phyloP scores from a whole-genome alignment of 768 basidiomycete genomes.

The Trametes villosa region DNA sequence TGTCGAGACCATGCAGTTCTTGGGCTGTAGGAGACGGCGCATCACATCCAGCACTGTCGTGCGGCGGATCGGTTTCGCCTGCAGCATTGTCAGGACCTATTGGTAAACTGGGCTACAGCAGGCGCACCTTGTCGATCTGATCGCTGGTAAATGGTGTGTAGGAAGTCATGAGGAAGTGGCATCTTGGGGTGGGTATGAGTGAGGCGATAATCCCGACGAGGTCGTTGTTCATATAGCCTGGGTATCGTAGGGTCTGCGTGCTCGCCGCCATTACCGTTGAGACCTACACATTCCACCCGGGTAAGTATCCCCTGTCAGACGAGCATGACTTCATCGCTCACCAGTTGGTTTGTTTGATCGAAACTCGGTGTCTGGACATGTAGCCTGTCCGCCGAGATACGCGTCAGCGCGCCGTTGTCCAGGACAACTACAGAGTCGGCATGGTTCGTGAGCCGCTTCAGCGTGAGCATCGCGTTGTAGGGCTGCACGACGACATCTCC shows the following conservation, averaged over 20 bases:
- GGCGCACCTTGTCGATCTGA: conserved; percentile 86
- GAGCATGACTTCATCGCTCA: conserved; percentile 38
- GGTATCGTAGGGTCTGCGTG: conserved; percentile 95
- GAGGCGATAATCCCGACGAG: conserved; percentile 96
- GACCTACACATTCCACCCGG: conserved; percentile 53
- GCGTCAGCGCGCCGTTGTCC: conserved; percentile 91
- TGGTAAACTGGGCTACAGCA: background rate
- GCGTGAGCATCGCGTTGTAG: conserved; percentile 92
- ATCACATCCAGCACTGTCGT: conserved; percentile 99
- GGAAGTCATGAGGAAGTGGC: conserved; percentile 98
- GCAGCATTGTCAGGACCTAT: background rate
- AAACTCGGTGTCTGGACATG: conserved; percentile 88
- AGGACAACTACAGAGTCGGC: conserved; percentile 97
- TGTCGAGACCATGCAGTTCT: conserved; percentile 98
- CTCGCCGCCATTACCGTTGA: conserved; percentile 98
- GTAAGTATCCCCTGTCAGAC: background rate
- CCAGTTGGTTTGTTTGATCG: conserved; percentile 91
- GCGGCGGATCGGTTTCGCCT: conserved; percentile 92
- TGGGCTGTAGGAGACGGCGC: conserved; percentile 95
- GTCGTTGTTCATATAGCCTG: conserved; percentile 99
- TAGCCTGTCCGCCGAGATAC: conserved; percentile 91
- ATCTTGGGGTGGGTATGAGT: conserved; percentile 94
- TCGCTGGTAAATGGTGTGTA: conserved; percentile 99
- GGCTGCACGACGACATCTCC: conserved; percentile 98
- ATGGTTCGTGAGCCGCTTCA: conserved; percentile 93